phyloP scores from a whole-genome alignment of 2,329 filamentous ascomycete species.

The Lasiodiplodia hormozganensis region DNA sequence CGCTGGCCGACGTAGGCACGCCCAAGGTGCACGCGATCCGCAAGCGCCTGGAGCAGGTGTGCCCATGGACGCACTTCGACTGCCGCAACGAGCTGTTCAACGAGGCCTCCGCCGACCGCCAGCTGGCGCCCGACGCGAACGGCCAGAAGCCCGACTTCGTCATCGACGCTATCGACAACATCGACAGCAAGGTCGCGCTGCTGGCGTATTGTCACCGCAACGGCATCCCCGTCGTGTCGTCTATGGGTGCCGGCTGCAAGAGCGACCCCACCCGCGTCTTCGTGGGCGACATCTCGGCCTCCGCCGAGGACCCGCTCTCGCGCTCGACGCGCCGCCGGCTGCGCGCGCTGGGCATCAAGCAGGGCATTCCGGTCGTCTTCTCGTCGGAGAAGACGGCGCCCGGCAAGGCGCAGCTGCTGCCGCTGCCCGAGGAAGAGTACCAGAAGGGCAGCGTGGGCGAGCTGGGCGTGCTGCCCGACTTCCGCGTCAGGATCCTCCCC shows the following conservation, averaged over 20 bases:
- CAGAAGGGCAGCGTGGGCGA: conserved; percentile 85
- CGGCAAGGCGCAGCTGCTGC: conserved; percentile 88
- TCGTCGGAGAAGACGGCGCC: conserved; percentile 89
- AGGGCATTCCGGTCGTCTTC: conserved; percentile 89
- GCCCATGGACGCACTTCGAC: conserved; percentile 92
- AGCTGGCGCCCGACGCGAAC: conserved; percentile 71
- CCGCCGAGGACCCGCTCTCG: conserved; percentile 87
- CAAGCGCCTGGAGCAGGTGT: conserved; percentile 80
- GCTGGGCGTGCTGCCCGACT: conserved; percentile 87
- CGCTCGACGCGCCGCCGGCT: conserved; percentile 81
- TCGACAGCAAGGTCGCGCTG: conserved; percentile 92
- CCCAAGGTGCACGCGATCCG: conserved; percentile 89
- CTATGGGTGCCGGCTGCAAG: conserved; percentile 97
- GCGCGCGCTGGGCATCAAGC: conserved; percentile 76
- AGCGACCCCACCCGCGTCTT: conserved; percentile 83
- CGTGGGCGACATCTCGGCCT: conserved; percentile 88
- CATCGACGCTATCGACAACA: conserved; percentile 98
- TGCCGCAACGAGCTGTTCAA: conserved; percentile 84
- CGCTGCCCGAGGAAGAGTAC: conserved; percentile 87
- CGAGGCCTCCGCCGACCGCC: conserved; percentile 65
- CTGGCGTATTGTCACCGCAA: conserved; percentile 86
- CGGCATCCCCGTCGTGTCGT: conserved; percentile 82
- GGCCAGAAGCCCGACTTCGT: conserved; percentile 79
- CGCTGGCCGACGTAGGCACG: conserved; percentile 89
- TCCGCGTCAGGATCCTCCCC: conserved; percentile 91